phyloP scores from a whole-genome alignment of 2,329 filamentous ascomycete genomes.

The Pseudophaeomoniella oleicola region DNA sequence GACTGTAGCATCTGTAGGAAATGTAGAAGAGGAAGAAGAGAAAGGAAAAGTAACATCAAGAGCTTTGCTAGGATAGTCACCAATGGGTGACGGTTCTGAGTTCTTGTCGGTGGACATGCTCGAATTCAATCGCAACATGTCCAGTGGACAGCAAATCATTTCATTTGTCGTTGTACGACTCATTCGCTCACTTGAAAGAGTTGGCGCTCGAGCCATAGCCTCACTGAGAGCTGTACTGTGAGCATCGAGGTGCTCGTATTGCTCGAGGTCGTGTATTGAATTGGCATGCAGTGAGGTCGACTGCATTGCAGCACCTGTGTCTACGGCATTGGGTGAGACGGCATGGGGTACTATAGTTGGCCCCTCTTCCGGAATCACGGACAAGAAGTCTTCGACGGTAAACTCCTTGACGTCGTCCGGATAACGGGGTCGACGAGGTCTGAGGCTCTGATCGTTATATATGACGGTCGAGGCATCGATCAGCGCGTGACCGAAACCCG shows the following conservation, averaged over 20 bases:
- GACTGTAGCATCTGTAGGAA: conserved; percentile 21
- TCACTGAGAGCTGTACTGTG: conserved; percentile 10
- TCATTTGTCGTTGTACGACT: conserved; percentile 30
- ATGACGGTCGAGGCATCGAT: too few relatives aligned
- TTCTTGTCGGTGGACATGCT: conserved; percentile 15
- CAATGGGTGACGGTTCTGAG: conserved; percentile 6
- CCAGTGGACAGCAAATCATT: conserved; percentile 25
- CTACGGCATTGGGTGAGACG: neutral
- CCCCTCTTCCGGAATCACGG: neutral
- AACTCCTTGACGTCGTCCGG: neutral
- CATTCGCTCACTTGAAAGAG: conserved; percentile 24
- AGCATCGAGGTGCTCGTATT: conserved; percentile 11
- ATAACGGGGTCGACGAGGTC: neutral
- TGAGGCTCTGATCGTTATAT: too few relatives aligned
- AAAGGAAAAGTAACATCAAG: conserved; percentile 17
- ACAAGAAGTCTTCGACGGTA: neutral
- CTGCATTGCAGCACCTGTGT: neutral
- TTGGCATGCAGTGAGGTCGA: neutral
- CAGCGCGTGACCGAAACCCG: too few relatives aligned
- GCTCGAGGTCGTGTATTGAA: neutral
- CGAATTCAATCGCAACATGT: conserved; percentile 30
- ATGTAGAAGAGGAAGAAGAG: conserved; percentile 17
- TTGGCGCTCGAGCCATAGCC: conserved; percentile 14
- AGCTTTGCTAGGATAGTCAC: conserved; percentile 14
- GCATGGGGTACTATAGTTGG: neutral